Evolutionary conservation across 805 yeast species (phyloP).

Genomic region (Sungouiozyma intestinalis): DNA sequence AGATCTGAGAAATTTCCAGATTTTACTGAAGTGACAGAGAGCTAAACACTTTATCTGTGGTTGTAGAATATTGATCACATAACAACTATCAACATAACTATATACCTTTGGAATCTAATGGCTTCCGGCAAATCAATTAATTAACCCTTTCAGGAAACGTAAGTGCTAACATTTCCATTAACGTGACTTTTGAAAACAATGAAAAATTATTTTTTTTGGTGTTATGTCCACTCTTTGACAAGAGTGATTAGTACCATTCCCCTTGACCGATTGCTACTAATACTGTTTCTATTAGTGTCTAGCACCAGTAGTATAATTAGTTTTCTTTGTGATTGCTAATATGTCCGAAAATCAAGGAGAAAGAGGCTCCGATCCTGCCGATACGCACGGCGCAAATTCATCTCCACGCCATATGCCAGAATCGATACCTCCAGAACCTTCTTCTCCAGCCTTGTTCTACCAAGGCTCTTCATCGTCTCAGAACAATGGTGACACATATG

Average conservation of each 20-base stretch:
- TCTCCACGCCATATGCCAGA: slow-evolving; percentile 31
- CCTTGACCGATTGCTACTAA: too few relatives aligned
- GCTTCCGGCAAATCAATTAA: too few relatives aligned
- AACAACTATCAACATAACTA: too few relatives aligned
- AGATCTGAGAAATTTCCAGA: too few relatives aligned
- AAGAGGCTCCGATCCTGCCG: slow-evolving; percentile 31
- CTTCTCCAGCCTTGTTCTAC: slow-evolving; percentile 28
- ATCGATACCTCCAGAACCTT: slow-evolving; percentile 28
- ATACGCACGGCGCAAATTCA: slow-evolving; percentile 25
- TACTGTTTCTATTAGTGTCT: not conserved
- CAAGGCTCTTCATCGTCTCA: slow-evolving; percentile 21
- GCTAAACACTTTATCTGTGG: too few relatives aligned
- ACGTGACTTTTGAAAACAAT: not conserved
- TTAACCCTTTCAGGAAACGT: not conserved
- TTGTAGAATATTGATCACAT: too few relatives aligned
- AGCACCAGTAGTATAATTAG: not conserved
- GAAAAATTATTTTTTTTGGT: too few relatives aligned
- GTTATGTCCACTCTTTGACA: too few relatives aligned
- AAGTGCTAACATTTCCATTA: not conserved
- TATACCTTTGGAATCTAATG: too few relatives aligned
- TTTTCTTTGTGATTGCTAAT: too few relatives aligned
- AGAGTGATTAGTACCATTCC: too few relatives aligned
- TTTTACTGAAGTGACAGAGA: too few relatives aligned
- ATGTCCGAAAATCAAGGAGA: slow-evolving; percentile 10
- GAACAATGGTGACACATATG: slow-evolving; percentile 21